Percentiles rank a stretch among this genome's conserved stretches.
phyloP scores from a whole-genome alignment of 2,329 filamentous ascomycete species.

The Zasmidium cellare region DNA sequence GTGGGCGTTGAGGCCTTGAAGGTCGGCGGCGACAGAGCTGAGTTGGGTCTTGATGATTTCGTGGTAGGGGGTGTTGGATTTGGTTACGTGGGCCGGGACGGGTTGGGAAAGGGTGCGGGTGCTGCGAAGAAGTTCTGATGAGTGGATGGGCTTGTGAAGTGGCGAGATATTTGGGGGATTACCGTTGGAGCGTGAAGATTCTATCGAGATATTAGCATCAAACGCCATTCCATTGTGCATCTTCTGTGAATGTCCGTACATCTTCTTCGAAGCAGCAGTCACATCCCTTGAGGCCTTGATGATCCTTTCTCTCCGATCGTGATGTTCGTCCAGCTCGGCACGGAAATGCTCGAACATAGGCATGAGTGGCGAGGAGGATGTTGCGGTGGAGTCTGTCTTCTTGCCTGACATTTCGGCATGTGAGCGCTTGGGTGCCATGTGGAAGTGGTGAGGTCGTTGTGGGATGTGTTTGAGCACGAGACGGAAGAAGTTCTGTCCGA shows the following conservation, averaged over 20 bases:
- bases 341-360: constrained; percentile 85
- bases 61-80: constrained; percentile 69
- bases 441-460: background rate
- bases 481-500: too few species aligned
- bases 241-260: constrained; percentile 64
- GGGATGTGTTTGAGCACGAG: too few species aligned
- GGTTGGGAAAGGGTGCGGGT: constrained; percentile 60
- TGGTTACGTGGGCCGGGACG: constrained; percentile 67
- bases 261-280: constrained; percentile 94
- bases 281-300: constrained; percentile 92
- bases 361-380: constrained; percentile 46
- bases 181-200: constrained; percentile 84
- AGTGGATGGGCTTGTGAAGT: background rate
- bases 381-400: background rate
- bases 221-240: constrained; percentile 18
- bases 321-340: constrained; percentile 86
- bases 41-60: constrained; percentile 72
- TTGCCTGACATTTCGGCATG: constrained; percentile 23
- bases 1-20: constrained; percentile 76
- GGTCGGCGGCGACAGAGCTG: constrained; percentile 65
- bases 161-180: constrained; percentile 8
- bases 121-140: constrained; percentile 43
- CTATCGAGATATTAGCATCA: constrained; percentile 45
- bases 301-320: constrained; percentile 85
- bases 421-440: constrained; percentile 18